phyloP scores from a whole-genome alignment of 352 stramenopile genomes.

The Globisporangium iwayamae region DNA sequence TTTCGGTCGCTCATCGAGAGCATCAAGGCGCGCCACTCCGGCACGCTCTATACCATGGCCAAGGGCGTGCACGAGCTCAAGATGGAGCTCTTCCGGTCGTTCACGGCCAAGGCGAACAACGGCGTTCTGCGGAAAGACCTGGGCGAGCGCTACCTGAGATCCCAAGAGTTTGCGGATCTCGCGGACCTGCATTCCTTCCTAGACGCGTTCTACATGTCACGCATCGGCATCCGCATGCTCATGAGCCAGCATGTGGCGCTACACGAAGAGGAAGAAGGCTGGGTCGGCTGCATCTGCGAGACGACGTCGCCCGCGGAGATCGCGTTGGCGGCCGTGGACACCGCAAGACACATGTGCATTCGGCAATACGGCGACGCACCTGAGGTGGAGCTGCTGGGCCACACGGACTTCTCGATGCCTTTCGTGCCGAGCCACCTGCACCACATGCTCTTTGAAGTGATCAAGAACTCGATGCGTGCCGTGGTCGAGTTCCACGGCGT shows the following conservation, averaged over 20 bases:
- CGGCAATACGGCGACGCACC: slow-evolving; percentile 98
- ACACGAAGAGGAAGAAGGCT: slow-evolving; percentile 85
- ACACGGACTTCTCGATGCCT: slow-evolving; percentile 98
- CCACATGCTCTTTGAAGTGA: slow-evolving; percentile 99
- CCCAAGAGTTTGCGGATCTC: slow-evolving; percentile 87
- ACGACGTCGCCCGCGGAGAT: slow-evolving; percentile 96
- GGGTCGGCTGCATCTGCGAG: slow-evolving; percentile 94
- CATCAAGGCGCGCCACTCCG: slow-evolving; percentile 97
- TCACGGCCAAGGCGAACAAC: slow-evolving; percentile 39
- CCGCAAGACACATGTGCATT: slow-evolving; percentile 98
- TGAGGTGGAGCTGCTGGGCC: slow-evolving; percentile 97
- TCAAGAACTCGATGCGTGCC: slow-evolving; percentile 91
- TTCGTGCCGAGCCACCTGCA: slow-evolving; percentile 95
- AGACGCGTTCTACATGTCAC: slow-evolving; percentile 99
- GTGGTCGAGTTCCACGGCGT: slow-evolving; percentile 97
- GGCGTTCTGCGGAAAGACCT: slow-evolving; percentile 41
- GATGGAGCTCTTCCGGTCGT: slow-evolving; percentile 76
- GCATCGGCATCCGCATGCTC: slow-evolving; percentile 99
- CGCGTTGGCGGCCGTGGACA: slow-evolving; percentile 95
- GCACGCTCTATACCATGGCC: slow-evolving; percentile 99
- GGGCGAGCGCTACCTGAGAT: slow-evolving; percentile 65
- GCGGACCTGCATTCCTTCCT: slow-evolving; percentile 97
- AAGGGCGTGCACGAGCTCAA: slow-evolving; percentile 98
- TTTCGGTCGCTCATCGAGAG: slow-evolving; percentile 95
- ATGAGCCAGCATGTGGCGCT: slow-evolving; percentile 99